Evolutionary conservation across 345 rosid species (phyloP), one percentile per base, ranked within the genome.

Genomic region (Aquilaria sinensis): DNA sequence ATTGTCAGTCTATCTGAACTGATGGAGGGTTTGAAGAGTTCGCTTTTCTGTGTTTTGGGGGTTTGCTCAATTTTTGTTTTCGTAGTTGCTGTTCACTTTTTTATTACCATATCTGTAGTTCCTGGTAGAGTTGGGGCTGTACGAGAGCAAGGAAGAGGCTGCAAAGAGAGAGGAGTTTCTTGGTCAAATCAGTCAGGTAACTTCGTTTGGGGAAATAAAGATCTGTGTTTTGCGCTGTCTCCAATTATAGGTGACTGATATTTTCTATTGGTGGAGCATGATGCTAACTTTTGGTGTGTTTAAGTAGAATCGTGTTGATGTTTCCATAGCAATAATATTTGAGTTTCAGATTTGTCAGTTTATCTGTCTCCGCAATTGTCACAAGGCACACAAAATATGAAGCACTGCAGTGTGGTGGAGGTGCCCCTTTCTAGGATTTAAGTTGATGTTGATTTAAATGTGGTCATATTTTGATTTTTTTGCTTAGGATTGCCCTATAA

Each of bases 141-240:
- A 90, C 30, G 96, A 88, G 82, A 80, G 84, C 73, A 64, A 83
- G 64, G 98, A 88, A 60, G 97, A 90, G 67, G 84, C 88, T 51
- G 75, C 73, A 12, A 81, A 82, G 72, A 81, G 96, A 72, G 83
- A 81, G 74, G 76, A 74, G 74, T 97, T 93, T 73, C 78, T 93
- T 16, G 75, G 74, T 7, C 81, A 79, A 12, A 81, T 93, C 47
- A 75, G 80, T 53, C 80, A 79, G 97, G 98, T 90, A 67, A 60
- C 43, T 37, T 37, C 7, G 43, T 37, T 9, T 37, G 43, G 43
- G 8, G 8, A 37, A 37, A 37, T 4, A 37, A 37, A 37, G 5
- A 5, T 4, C 43, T 37, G 8, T 37, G 5, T 37, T 0, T 37
- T 37, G 5, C 8, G 43, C 5, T 3, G 7, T 37, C 43, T 37